Base-by-base conservation (phyloP, 2,329 filamentous ascomycete genomes). In the Claviceps capensis region DNA sequence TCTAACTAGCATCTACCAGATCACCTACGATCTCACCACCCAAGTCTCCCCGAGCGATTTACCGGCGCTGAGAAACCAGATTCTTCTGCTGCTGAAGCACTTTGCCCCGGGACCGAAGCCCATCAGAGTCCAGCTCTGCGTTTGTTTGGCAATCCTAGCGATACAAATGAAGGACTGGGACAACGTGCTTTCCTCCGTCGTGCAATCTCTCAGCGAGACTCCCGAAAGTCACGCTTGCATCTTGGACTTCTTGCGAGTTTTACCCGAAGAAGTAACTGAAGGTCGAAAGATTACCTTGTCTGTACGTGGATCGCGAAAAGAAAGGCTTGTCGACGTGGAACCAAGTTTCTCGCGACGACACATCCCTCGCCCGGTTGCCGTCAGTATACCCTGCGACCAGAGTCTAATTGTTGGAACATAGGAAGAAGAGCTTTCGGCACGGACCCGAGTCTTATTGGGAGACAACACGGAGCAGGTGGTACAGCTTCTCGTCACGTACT, bases 201-300 rank as follows among this genome's bases (percentile, higher is more conserved):
- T 95, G 51, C 78, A 82, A 52, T 79, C 86, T 44, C 79, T 97
- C 52, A 85, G 86, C 58, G 81, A 79, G 65, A 85, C 86, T 63
- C 80, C 85, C 55, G 81, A 83, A 63, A 88, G 85, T 66, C 82
- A 93, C 62, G 82, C 89, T 58, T 93, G 86, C 67, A 86, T 97
- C 62, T 77, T 98, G 64, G 93, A 98, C 69, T 98, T 98, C 69
- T 77, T 98, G 59, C 89, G 88, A 69, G 90, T 98, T 62, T 82
- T 98, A 59, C 93, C 93, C 52, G 93, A 98, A 76, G 93, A 98
- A 78, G 93, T 98, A 65, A 97, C 88, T 61, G 91, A 98, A 78
- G 93, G 93, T 73, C 88, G 93, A 72, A 98, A 97, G 76, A 96
- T 98, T 78, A 95, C 89, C 78, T 79, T 98, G 73, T 90, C 88